These are phyloP conservation scores for Hypholoma fasciculare DNA, from an alignment of 768 basidiomycete species.

Conservation along the genomic window DNA sequence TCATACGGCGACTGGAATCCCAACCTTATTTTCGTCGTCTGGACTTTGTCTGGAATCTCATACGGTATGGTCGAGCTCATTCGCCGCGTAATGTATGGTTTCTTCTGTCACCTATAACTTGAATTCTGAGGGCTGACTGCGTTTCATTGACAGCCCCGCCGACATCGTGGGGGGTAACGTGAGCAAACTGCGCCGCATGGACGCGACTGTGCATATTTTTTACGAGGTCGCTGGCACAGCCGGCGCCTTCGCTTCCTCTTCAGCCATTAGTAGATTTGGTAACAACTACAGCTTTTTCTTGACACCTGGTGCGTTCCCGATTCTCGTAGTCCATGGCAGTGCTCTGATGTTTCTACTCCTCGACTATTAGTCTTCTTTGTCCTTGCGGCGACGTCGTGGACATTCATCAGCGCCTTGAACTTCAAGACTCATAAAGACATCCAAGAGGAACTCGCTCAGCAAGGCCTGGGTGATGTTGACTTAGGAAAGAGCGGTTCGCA, in stretches of 20 bases:
- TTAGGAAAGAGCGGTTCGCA: conserved; percentile 1
- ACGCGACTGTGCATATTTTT: conserved; percentile 31
- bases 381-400: conserved; percentile 26
- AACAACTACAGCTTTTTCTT: conserved; percentile 36
- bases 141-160: conserved; percentile 20
- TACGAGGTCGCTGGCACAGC: conserved; percentile 31
- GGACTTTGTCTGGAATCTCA: conserved; percentile 31
- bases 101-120: not conserved
- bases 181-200: conserved; percentile 32
- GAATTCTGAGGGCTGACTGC: not conserved
- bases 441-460: conserved; percentile 19
- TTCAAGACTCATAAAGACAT: conserved; percentile 18
- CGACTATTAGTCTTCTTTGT: conserved; percentile 24
- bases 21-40: conserved; percentile 31
- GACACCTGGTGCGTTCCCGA: conserved; percentile 11
- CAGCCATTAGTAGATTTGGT: conserved; percentile 29
- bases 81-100: conserved; percentile 31
- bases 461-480: conserved; percentile 23
- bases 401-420: conserved; percentile 24
- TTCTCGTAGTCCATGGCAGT: no score
- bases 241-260: conserved; percentile 29
- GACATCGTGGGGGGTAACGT: conserved; percentile 34
- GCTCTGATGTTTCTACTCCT: not conserved
- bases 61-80: conserved; percentile 38
- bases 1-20: conserved; percentile 29